Conservation (phyloP, 2,329 filamentous ascomycete genomes). For the Trichoderma asperellum region DNA sequence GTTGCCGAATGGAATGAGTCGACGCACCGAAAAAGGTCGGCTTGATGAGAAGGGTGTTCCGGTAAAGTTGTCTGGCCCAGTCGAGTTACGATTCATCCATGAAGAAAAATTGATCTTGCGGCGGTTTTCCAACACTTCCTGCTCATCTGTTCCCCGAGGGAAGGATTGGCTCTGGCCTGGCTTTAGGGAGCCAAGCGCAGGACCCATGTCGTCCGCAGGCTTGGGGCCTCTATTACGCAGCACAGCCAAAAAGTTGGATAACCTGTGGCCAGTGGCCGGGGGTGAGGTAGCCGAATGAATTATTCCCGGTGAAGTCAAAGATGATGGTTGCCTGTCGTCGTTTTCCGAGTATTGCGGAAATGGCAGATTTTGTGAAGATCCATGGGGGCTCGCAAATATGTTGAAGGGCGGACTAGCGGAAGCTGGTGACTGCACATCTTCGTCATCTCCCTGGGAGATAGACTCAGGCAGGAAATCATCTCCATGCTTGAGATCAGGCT, state of each 20-base stretch:
- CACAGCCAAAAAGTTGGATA: slow-evolving; percentile 61
- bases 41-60: slow-evolving; percentile 40
- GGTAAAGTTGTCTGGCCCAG: slow-evolving; percentile 47
- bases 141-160: slow-evolving; percentile 63
- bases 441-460: slow-evolving; percentile 37
- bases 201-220: slow-evolving; percentile 54
- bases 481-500: slow-evolving; percentile 55
- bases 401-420: slow-evolving; percentile 62
- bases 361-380: slow-evolving; percentile 61
- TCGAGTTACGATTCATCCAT: slow-evolving; percentile 63
- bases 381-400: slow-evolving; percentile 64
- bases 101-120: slow-evolving; percentile 63
- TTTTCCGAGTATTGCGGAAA: slow-evolving; percentile 56
- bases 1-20: slow-evolving; percentile 55
- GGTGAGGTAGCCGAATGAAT: slow-evolving; percentile 47
- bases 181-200: slow-evolving; percentile 70
- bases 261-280: slow-evolving; percentile 40
- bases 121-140: slow-evolving; percentile 55
- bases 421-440: slow-evolving; percentile 63
- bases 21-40: slow-evolving; percentile 47
- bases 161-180: slow-evolving; percentile 77
- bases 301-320: slow-evolving; percentile 36
- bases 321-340: slow-evolving; percentile 48
- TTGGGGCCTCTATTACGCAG: slow-evolving; percentile 67
- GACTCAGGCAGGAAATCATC: slow-evolving; percentile 42